phyloP scores from a whole-genome alignment of 805 yeast species.

The Jamesozyma lodderae region DNA sequence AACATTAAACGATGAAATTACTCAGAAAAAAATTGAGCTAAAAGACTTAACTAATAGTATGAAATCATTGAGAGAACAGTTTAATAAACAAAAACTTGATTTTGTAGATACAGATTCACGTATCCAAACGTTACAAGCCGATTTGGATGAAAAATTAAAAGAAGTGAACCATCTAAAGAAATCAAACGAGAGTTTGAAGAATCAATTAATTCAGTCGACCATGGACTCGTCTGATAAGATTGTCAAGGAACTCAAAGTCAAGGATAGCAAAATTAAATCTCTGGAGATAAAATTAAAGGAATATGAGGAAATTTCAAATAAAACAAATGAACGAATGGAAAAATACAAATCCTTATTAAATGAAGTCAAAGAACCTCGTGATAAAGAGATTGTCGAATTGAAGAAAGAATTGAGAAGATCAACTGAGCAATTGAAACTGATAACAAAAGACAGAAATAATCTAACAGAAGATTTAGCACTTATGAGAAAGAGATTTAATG shows the following conservation, averaged over 20 bases:
- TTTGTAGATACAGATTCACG: not conserved
- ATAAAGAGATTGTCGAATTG: slow-evolving; percentile 11
- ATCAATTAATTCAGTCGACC: slow-evolving; percentile 1
- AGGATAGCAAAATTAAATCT: slow-evolving; percentile 2
- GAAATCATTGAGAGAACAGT: not conserved
- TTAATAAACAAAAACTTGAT: slow-evolving; percentile 1
- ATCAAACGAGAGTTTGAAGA: slow-evolving; percentile 1
- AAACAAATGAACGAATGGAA: not conserved
- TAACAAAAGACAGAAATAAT: not conserved
- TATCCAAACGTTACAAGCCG: not conserved
- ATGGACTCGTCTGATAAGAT: slow-evolving; percentile 1
- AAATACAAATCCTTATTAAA: not conserved
- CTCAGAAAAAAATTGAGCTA: not conserved
- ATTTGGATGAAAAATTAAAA: not conserved
- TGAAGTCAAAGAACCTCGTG: slow-evolving; percentile 12
- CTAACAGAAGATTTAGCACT: not conserved
- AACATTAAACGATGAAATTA: not conserved
- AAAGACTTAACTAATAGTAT: not conserved
- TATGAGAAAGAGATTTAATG: not conserved
- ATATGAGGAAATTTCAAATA: not conserved
- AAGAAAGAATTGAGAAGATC: slow-evolving; percentile 5
- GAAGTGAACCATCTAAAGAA: not conserved
- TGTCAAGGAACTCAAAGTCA: slow-evolving; percentile 5
- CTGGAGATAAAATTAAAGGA: slow-evolving; percentile 4
- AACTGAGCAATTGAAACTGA: not conserved